A percentile compares a stretch with the other conserved stretches of the same genome.
phyloP scores from a whole-genome alignment of 176 grass and related monocot genomes.

The Poa annua region DNA sequence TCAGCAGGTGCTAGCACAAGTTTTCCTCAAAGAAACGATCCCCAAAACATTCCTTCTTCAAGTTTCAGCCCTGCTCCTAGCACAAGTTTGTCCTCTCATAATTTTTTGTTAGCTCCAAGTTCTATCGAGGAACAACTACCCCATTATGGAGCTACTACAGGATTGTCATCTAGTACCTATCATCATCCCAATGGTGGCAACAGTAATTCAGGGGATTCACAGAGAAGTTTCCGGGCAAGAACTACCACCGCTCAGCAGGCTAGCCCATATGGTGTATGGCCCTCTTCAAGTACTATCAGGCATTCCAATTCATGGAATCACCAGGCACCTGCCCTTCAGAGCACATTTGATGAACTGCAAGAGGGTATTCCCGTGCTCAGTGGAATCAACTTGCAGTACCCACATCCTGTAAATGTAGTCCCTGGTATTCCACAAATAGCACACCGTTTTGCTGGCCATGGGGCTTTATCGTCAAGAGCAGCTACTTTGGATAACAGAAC shows the following conservation, averaged over 20 bases:
- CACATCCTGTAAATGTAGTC: conserved; percentile 50
- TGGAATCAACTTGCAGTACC: conserved; percentile 51
- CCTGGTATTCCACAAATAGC: conserved; percentile 49
- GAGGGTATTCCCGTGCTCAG: conserved; percentile 49
- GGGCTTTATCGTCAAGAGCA: conserved; percentile 54
- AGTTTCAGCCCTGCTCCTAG: conserved; percentile 46
- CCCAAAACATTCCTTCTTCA: conserved; percentile 50
- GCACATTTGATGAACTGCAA: conserved; percentile 55
- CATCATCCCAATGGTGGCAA: conserved; percentile 42
- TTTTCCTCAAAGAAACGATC: conserved; percentile 52
- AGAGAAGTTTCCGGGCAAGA: conserved; percentile 69
- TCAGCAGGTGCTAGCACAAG: conserved; percentile 57
- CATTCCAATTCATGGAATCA: conserved; percentile 48
- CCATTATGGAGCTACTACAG: conserved; percentile 35
- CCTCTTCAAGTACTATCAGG: conserved; percentile 50
- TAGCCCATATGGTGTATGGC: conserved; percentile 48
- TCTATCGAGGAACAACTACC: conserved; percentile 54
- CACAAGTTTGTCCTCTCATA: conserved; percentile 46
- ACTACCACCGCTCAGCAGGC: conserved; percentile 47
- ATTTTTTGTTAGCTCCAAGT: conserved; percentile 44
- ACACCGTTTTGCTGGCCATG: conserved; percentile 53
- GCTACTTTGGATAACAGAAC: conserved; percentile 48
- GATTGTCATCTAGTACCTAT: conserved; percentile 44
- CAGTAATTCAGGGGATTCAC: conserved; percentile 41
- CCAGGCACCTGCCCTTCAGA: conserved; percentile 45